phyloP scores from a whole-genome alignment of 192 early-diverging fungal genomes.

The Jimgerdemannia lactiflua region DNA sequence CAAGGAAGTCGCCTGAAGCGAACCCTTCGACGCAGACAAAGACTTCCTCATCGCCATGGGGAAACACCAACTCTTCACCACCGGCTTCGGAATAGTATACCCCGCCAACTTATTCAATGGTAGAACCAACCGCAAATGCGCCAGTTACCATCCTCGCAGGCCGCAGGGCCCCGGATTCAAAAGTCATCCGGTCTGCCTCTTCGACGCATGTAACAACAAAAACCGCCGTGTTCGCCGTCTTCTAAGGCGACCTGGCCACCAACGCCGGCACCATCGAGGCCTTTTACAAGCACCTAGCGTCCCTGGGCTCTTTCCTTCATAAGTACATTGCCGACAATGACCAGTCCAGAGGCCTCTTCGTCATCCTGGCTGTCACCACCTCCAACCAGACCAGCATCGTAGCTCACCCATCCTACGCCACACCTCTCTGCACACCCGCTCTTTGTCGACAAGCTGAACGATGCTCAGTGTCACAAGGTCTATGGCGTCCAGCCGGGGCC shows the following conservation, averaged over 20 bases:
- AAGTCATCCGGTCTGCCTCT: constrained; percentile 18
- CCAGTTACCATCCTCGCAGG: constrained; percentile 1
- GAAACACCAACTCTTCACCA: constrained; percentile 13
- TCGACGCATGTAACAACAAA: constrained; percentile 2
- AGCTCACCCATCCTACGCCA: neutral
- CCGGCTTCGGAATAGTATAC: constrained; percentile 25
- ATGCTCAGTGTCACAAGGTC: constrained; percentile 17
- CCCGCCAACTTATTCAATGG: neutral
- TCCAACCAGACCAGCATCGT: neutral
- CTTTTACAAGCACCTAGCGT: neutral
- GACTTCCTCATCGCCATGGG: neutral
- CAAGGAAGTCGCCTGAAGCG: constrained; percentile 10
- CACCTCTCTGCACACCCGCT: neutral
- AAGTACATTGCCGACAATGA: neutral
- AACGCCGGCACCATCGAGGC: neutral
- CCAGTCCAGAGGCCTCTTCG: constrained; percentile 1
- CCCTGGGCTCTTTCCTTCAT: neutral
- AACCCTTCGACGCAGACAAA: neutral
- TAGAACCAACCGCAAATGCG: neutral
- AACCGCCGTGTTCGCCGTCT: constrained; percentile 8
- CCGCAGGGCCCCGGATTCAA: constrained; percentile 21
- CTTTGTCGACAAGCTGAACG: constrained; percentile 25
- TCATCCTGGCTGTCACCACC: constrained; percentile 12
- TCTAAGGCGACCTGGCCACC: constrained; percentile 10
- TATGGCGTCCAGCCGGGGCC: constrained; percentile 1